Evolutionary conservation across 78 protist species (phyloP), one percentile per base, ranked within the genome.

Genomic region (Corallochytrium limacisporum): DNA sequence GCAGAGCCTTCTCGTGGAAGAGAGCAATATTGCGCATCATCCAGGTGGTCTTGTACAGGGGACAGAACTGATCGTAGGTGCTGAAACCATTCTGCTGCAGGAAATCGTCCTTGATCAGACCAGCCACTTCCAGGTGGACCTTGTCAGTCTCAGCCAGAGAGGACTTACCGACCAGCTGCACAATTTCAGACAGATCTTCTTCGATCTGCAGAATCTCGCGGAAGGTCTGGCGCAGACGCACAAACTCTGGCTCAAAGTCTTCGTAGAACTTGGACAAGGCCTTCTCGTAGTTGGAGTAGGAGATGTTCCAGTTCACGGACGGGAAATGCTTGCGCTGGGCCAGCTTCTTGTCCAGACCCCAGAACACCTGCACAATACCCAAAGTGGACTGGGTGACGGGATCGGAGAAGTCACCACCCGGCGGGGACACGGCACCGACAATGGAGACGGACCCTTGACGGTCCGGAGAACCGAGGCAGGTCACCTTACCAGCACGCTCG

Each of bases 291-390:
- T 91, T 94, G 33, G 91, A 81, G 91, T 88, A 93, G 29, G 91
- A 77, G 31, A 78, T 42, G 18, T 63, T 46, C 99, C 99, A 98
- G 85, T 96, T 90, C 79, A 98, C 88, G 0, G 99, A 85, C 24
- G 99, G 99, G 93, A 98, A 98, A 78, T 98, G 99, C 93, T 98
- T 98, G 61, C 99, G 85, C 84, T 96, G 99, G 24, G 99, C 99
- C 2, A 95, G 83, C 83, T 88, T 85, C 89, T 94, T 95, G 85
- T 90, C 96, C 28, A 96, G 80, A 55, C 99, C 98, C 98, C 99
- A 96, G 85, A 98, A 98, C 43, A 89, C 96, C 81, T 96, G 99
- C 26, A 98, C 99, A 42, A 98, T 96, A 65, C 82, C 87, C 24
- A 98, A 86, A 7, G 99, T 98, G 62, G 99, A 87, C 4, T 95